Base-by-base conservation (phyloP, 1,284 basidiomycete species). In the Bjerkandera adusta region DNA sequence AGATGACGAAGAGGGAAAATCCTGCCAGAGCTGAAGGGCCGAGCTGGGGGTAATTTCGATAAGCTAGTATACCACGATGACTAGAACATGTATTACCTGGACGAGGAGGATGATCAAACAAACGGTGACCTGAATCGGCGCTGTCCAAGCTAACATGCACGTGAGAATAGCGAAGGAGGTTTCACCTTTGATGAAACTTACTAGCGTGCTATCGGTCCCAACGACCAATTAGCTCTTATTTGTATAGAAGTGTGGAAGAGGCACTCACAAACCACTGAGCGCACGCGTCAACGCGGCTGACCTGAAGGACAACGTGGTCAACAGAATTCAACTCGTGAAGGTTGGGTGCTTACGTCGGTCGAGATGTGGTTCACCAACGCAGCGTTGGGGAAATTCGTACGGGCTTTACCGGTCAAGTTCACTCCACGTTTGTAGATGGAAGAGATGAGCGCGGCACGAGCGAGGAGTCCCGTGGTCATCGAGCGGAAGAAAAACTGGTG, bases 401-500 rank as follows among this genome's bases (percentile, higher is more conserved):
- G 72, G n/a, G 83, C 78, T 56, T 81, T 82, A 4, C 81, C 80
- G 1, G 79, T 81, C 36, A 92, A 69, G 29, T 69, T 67, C 38
- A 91, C 74, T 2, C 84, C 78, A 22, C 86, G 81, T 51, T 83
- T 79, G 68, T 90, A 93, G 20, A 91, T 79, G 0, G 84, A 83
- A 35, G 78, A 76, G 46, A 89, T 89, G 35, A 94, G 72, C 1
- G 87, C 81, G 0, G 82, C 82, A 36, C 90, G 76, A 0, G 79
- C 74, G 22, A 91, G 69, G 3, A 88, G 78, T 26, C 88, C 88
- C 0, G 79, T 79, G 10, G 73, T 69, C 83, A 86, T 86, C 1
- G 83, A 82, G 24, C 83, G 74, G 79, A 83, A 90, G 71, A 89
- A 90, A 66, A 87, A 90, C 73, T 86, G 83, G 59, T 87, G 82